A percentile compares a stretch with the other conserved stretches of the same genome.
Evolutionary conservation across 257 asterid genomes (phyloP).

Genomic region (Gentiana straminea): DNA sequence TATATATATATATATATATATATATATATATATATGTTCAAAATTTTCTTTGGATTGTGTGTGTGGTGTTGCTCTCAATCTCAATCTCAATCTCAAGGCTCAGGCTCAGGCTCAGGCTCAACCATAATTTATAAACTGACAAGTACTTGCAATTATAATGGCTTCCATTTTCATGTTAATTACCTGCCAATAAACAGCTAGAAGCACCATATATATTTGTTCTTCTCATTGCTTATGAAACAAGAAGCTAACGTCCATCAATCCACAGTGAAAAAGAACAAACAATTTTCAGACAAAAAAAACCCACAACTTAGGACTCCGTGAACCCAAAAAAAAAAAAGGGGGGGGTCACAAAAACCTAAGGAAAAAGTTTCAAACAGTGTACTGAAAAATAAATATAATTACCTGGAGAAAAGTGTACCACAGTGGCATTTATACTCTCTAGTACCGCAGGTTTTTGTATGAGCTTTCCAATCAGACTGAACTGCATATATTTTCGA

Average conservation of each 20-base stretch:
- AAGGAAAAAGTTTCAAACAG: slow-evolving; percentile 3
- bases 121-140: not conserved
- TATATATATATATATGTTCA: too few species aligned
- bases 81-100: too few species aligned
- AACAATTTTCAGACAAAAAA: not conserved
- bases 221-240: slow-evolving; percentile 9
- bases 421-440: slow-evolving; percentile 91
- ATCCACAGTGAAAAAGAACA: too few species aligned
- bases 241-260: too few species aligned
- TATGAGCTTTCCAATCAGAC: slow-evolving; percentile 88
- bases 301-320: slow-evolving; percentile 4
- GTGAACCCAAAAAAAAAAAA: not conserved
- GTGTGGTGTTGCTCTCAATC: too few species aligned
- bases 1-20: too few species aligned
- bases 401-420: slow-evolving; percentile 73
- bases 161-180: slow-evolving; percentile 8
- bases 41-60: too few species aligned
- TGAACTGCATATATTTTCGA: slow-evolving; percentile 78
- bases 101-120: too few species aligned
- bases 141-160: slow-evolving; percentile 10
- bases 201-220: not conserved
- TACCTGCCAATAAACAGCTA: slow-evolving; percentile 11
- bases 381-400: not conserved
- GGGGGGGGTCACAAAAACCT: not conserved
- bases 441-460: slow-evolving; percentile 79